phyloP scores from a whole-genome alignment of 805 yeast genomes.

The Kazachstania martiniae region DNA sequence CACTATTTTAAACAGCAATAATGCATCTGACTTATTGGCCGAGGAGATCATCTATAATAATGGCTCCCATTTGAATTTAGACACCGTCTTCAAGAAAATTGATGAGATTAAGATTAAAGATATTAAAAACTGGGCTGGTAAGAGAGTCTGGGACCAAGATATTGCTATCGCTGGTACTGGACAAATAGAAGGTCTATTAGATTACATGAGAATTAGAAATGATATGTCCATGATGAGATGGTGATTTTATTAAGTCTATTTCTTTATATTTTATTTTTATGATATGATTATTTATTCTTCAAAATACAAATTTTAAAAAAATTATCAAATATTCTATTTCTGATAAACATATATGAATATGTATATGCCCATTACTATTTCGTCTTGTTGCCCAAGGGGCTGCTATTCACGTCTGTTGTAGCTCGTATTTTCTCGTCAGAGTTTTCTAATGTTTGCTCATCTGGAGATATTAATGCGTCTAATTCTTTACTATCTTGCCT shows the following conservation, averaged over 20 bases:
- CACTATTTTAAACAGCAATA: neutral
- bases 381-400: constrained; percentile 11
- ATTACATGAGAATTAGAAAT: constrained; percentile 78
- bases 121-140: constrained; percentile 64
- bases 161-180: constrained; percentile 77
- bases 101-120: constrained; percentile 52
- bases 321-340: neutral
- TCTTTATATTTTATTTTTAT: too few species aligned
- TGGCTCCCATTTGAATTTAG: constrained; percentile 52
- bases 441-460: too few species aligned
- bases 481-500: too few species aligned
- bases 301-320: constrained; percentile 2
- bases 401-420: constrained; percentile 6
- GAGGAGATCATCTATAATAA: constrained; percentile 2
- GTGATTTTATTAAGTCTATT: constrained; percentile 25
- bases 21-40: constrained; percentile 4
- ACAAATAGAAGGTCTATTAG: constrained; percentile 74
- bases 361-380: constrained; percentile 2
- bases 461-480: too few species aligned
- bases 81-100: constrained; percentile 48
- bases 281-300: constrained; percentile 1
- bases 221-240: constrained; percentile 87
- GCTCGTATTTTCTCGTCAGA: constrained; percentile 9
- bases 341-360: too few species aligned
- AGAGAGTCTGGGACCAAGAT: constrained; percentile 74